Percentiles rank a stretch among this genome's conserved stretches.
Evolutionary conservation across 768 basidiomycete species (phyloP).

Genomic region (Boletus huronensis): DNA sequence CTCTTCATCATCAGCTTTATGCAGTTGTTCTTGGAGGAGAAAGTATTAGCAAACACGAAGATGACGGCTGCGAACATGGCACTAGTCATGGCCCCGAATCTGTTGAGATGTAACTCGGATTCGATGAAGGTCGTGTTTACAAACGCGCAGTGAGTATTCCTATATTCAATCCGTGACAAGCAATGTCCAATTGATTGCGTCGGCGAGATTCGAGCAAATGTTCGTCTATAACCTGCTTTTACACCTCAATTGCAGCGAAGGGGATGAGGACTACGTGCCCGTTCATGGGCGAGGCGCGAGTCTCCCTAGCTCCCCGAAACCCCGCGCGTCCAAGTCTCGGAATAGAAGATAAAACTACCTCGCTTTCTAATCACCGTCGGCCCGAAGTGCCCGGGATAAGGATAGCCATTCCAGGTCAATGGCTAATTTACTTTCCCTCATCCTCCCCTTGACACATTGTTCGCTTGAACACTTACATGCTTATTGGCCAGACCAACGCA

Average conservation of each 20-base stretch:
- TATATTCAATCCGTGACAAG: background rate
- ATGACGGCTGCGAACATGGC: slow-evolving; percentile 90
- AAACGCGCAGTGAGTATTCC: slow-evolving; percentile 78
- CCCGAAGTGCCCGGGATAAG: background rate
- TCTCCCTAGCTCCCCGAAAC: slow-evolving; percentile 39
- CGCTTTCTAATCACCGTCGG: background rate
- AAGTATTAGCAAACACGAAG: slow-evolving; percentile 69
- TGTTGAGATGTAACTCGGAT: slow-evolving; percentile 81
- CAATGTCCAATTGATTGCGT: slow-evolving; percentile 4
- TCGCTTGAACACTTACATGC: background rate
- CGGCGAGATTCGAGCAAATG: slow-evolving; percentile 69
- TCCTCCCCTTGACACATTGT: background rate
- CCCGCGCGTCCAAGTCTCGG: slow-evolving; percentile 54
- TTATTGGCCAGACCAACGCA: background rate
- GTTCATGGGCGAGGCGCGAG: slow-evolving; percentile 77
- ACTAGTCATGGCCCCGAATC: slow-evolving; percentile 88
- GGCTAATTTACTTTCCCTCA: background rate
- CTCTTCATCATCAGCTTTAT: slow-evolving; percentile 88
- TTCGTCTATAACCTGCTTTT: slow-evolving; percentile 84
- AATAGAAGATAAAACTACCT: slow-evolving; percentile 39
- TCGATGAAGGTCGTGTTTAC: slow-evolving; percentile 89
- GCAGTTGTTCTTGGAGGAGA: slow-evolving; percentile 81
- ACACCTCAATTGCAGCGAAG: slow-evolving; percentile 68
- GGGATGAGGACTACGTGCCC: slow-evolving; percentile 78
- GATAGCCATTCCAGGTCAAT: background rate